phyloP scores from a whole-genome alignment of 257 asterid species.

The Anisodus tanguticus region DNA sequence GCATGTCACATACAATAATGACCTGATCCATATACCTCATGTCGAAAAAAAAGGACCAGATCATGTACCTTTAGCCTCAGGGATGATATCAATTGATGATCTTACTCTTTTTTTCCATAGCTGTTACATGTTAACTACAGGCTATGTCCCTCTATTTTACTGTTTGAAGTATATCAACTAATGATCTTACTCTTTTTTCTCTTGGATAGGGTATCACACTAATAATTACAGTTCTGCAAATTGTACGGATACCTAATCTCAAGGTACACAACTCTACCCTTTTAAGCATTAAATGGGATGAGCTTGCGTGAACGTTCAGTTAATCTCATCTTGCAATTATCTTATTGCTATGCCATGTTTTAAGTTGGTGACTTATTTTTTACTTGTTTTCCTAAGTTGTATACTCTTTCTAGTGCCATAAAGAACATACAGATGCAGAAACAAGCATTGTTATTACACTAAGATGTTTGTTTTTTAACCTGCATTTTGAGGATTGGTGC shows the following conservation, averaged over 20 bases:
- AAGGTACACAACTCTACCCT: constrained; percentile 57
- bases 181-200: constrained; percentile 31
- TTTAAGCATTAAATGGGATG: constrained; percentile 22
- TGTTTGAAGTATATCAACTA: constrained; percentile 27
- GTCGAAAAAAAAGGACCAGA: background rate
- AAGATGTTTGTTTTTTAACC: background rate
- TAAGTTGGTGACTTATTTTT: background rate
- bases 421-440: background rate
- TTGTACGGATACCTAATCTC: constrained; percentile 89
- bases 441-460: background rate
- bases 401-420: background rate
- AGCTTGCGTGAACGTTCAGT: background rate
- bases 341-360: constrained; percentile 14
- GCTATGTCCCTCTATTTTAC: background rate
- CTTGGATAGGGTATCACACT: constrained; percentile 77
- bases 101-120: background rate
- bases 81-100: background rate
- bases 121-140: constrained; percentile 4
- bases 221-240: constrained; percentile 90
- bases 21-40: background rate
- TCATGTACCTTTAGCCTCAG: background rate
- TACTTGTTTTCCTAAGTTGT: background rate
- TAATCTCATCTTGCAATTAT: constrained; percentile 29
- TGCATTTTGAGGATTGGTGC: background rate
- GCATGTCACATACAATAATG: background rate